A percentile compares a stretch with the other conserved stretches of the same genome.
phyloP scores from a whole-genome alignment of 179 eudicot genomes.

The Beta lomatogona region DNA sequence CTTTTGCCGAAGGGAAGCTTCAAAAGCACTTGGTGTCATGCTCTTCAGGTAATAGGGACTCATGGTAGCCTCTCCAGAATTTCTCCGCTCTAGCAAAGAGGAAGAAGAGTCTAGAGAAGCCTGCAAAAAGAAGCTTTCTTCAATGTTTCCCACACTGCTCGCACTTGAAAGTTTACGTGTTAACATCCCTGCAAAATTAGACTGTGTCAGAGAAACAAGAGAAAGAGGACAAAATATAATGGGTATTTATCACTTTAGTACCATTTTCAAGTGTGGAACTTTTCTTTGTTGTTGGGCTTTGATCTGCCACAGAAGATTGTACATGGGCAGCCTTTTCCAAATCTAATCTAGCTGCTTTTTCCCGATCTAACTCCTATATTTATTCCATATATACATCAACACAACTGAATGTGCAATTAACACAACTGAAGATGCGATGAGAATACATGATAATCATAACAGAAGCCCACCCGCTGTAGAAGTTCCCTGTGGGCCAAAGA shows the following conservation, averaged over 20 bases:
- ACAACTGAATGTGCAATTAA: not conserved
- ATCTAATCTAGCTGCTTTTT: constrained; percentile 77
- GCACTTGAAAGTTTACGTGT: constrained; percentile 83
- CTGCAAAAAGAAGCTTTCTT: constrained; percentile 93
- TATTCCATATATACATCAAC: constrained; percentile 2
- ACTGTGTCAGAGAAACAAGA: constrained; percentile 9
- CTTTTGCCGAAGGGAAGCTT: constrained; percentile 90
- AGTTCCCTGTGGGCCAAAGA: constrained; percentile 72
- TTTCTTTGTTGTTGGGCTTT: constrained; percentile 50
- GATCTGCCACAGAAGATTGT: constrained; percentile 56
- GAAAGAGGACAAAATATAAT: not conserved
- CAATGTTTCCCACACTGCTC: constrained; percentile 78
- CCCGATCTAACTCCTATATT: constrained; percentile 76
- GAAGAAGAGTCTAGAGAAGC: constrained; percentile 85
- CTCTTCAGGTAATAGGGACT: constrained; percentile 81
- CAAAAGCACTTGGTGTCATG: constrained; percentile 84
- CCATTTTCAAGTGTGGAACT: constrained; percentile 77
- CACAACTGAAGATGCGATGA: constrained; percentile 6
- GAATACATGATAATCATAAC: constrained; percentile 14
- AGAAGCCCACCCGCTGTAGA: constrained; percentile 70
- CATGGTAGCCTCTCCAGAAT: constrained; percentile 63
- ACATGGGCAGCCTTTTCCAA: constrained; percentile 70
- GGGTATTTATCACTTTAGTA: constrained; percentile 22
- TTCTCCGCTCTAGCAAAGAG: constrained; percentile 63
- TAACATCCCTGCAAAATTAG: constrained; percentile 57